Percentiles rank a stretch among this genome's conserved stretches.
phyloP scores from a whole-genome alignment of 768 basidiomycete species.

The Phanerochaete carnosa region DNA sequence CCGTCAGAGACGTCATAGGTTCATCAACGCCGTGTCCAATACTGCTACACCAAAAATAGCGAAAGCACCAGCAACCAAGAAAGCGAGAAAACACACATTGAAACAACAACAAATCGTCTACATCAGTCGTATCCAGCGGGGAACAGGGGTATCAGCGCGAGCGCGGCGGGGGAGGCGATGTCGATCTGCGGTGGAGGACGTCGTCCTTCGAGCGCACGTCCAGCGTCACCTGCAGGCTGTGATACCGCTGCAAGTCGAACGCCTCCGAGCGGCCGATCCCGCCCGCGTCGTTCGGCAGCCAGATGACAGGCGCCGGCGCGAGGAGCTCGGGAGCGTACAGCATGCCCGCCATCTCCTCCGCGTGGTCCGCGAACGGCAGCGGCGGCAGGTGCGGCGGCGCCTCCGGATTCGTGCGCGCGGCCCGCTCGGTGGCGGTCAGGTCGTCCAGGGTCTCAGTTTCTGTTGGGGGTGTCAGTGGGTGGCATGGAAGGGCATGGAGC shows the following conservation, averaged over 20 bases:
- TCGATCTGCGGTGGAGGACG: slow-evolving; percentile 35
- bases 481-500: background rate
- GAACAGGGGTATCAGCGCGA: background rate
- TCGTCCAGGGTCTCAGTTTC: slow-evolving; percentile 81
- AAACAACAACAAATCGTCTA: background rate
- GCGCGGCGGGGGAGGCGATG: slow-evolving; percentile 12
- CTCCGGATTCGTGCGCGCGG: slow-evolving; percentile 74
- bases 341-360: slow-evolving; percentile 73
- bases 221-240: slow-evolving; percentile 65
- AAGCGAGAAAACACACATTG: background rate
- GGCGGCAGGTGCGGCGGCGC: slow-evolving; percentile 71
- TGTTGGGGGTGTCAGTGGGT: slow-evolving; percentile 19
- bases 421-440: slow-evolving; percentile 72
- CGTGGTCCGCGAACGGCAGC: slow-evolving; percentile 69
- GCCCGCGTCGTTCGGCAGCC: slow-evolving; percentile 78
- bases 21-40: background rate
- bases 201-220: slow-evolving; percentile 59
- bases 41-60: background rate
- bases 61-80: background rate
- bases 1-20: background rate
- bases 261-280: slow-evolving; percentile 76
- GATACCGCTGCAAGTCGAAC: slow-evolving; percentile 70
- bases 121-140: background rate
- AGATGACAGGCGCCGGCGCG: slow-evolving; percentile 75
- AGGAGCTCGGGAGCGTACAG: slow-evolving; percentile 81